phyloP scores from a whole-genome alignment of 345 rosid species.

The Sonneratia alba region DNA sequence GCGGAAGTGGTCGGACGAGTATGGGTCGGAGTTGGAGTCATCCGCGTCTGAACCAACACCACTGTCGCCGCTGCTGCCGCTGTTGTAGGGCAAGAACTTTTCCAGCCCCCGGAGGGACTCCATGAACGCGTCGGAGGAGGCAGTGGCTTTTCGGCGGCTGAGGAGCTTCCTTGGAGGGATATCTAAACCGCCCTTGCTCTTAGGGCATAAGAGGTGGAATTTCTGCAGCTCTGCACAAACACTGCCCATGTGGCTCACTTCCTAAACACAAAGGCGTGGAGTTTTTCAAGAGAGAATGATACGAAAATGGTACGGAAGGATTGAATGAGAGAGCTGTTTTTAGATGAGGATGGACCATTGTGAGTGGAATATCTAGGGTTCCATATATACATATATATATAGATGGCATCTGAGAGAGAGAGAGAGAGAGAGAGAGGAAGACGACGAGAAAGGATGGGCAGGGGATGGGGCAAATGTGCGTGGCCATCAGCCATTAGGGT shows the following conservation, averaged over 20 bases:
- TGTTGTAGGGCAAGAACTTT: slow-evolving; percentile 33
- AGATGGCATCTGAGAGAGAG: not conserved
- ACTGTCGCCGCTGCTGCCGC: slow-evolving; percentile 17
- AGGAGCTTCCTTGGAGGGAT: slow-evolving; percentile 57
- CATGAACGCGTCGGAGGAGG: slow-evolving; percentile 6
- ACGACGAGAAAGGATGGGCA: slow-evolving; percentile 6
- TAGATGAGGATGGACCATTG: not conserved
- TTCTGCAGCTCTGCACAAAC: slow-evolving; percentile 41
- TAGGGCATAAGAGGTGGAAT: slow-evolving; percentile 21
- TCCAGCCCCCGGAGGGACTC: slow-evolving; percentile 11
- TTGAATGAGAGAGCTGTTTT: not conserved
- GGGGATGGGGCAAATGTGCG: slow-evolving; percentile 24
- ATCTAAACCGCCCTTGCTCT: slow-evolving; percentile 30
- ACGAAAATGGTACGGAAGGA: not conserved
- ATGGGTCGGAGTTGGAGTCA: slow-evolving; percentile 43
- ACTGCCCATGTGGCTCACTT: slow-evolving; percentile 26
- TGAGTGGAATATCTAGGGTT: slow-evolving; percentile 4
- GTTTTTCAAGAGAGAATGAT: not conserved
- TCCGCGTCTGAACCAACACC: slow-evolving; percentile 15
- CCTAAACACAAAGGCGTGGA: too few species aligned
- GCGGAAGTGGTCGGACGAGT: slow-evolving; percentile 72
- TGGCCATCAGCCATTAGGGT: slow-evolving; percentile 36
- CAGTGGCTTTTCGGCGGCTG: slow-evolving; percentile 9
- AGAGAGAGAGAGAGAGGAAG: slow-evolving; percentile 9
- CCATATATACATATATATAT: not conserved